Conservation (phyloP, 306 rosid genomes). For the Pterocarpus santalinus region DNA sequence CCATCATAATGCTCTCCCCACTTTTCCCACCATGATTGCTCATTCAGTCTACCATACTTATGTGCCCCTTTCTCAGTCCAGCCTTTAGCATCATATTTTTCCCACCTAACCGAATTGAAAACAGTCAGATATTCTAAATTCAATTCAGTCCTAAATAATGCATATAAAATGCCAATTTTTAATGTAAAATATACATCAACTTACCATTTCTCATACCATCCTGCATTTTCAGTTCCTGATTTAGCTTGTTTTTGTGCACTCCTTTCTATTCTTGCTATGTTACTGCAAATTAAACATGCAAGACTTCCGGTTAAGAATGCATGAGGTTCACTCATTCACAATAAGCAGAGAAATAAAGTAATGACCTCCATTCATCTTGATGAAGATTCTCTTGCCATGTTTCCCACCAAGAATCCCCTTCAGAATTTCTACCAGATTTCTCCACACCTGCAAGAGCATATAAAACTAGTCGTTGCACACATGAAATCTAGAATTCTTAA, state of each 20-base stretch:
- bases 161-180: slow-evolving; percentile 11
- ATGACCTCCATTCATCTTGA: slow-evolving; percentile 98
- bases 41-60: slow-evolving; percentile 95
- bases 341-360: slow-evolving; percentile 32
- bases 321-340: slow-evolving; percentile 21
- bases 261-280: slow-evolving; percentile 94
- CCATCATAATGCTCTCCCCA: slow-evolving; percentile 99
- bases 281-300: slow-evolving; percentile 63
- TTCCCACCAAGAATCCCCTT: slow-evolving; percentile 99
- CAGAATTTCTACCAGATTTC: slow-evolving; percentile 93
- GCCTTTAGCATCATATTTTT: slow-evolving; percentile 97
- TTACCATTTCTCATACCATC: slow-evolving; percentile 99
- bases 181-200: slow-evolving; percentile 39
- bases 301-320: slow-evolving; percentile 32
- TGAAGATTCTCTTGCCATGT: slow-evolving; percentile 99
- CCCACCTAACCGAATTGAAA: slow-evolving; percentile 81
- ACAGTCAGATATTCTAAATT: slow-evolving; percentile 29
- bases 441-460: slow-evolving; percentile 73
- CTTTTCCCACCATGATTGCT: slow-evolving; percentile 99
- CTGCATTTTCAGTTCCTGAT: slow-evolving; percentile 96
- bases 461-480: slow-evolving; percentile 31
- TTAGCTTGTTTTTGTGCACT: slow-evolving; percentile 99
- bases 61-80: slow-evolving; percentile 99
- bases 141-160: slow-evolving; percentile 9
- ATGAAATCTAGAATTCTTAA: slow-evolving; percentile 27